Evolutionary conservation across 495 filamentous ascomycete genomes (phyloP), one percentile per base, ranked within the genome.

Genomic region (Astrothelium subdiscretum): DNA sequence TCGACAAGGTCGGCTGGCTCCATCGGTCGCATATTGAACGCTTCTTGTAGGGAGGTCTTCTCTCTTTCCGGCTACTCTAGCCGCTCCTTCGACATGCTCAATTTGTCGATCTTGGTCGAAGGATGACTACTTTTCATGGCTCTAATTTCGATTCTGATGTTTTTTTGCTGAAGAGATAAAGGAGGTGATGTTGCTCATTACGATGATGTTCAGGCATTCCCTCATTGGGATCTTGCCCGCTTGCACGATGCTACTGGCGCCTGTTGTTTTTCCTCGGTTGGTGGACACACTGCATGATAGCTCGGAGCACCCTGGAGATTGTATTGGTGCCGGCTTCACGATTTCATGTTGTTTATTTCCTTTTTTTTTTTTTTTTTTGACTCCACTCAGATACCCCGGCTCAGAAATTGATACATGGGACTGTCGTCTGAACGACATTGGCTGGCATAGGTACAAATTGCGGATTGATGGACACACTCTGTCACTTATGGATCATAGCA

Each of bases 1-100:
- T 89, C 70, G 88, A 97, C 24, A 86, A 85, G 58, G 89, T 95
- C 57, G 90, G 90, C 60, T 96, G 92, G 90, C 87, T 97, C 67
- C 80, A 89, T 32, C 75, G 78, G 13, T 72, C 82, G 48, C 82
- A 78, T 75, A 85, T 92, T 66, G 68, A 74, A 60, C 64, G 79
- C 51, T 82, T 79, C 68, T 63, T 85, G 59, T 76, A 71, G 69
- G 32, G 20, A 15, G 32, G 24, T 18, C 13, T 31, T 43, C 40
- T 31, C 10, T 29, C 60, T 20, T n/a, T n/a, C n/a, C n/a, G n/a
- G n/a, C n/a, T n/a, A n/a, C n/a, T n/a, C n/a, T n/a, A n/a, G n/a
- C n/a, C n/a, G n/a, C n/a, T n/a, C n/a, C n/a, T n/a, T n/a, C n/a
- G n/a, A n/a, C n/a, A n/a, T n/a, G n/a, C n/a, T n/a, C n/a, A n/a